phyloP scores from a whole-genome alignment of 2,329 filamentous ascomycete genomes.

The Leptographium wingfieldii region DNA sequence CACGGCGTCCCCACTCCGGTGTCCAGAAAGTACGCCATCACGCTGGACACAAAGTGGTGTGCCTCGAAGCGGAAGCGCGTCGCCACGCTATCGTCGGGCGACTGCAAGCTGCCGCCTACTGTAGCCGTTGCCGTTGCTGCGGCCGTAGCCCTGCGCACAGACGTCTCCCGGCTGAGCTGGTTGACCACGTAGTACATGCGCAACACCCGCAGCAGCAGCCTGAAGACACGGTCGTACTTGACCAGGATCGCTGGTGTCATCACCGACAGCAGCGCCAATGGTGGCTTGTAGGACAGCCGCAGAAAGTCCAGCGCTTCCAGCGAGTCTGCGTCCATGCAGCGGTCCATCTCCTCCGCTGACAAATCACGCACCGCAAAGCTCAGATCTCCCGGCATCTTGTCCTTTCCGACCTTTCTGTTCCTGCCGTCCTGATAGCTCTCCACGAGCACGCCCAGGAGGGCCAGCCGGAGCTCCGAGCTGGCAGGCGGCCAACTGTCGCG shows the following conservation, averaged over 20 bases:
- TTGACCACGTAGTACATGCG: slow-evolving; percentile 68
- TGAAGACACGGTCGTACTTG: slow-evolving; percentile 81
- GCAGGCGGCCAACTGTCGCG: slow-evolving; percentile 84
- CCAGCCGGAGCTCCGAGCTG: slow-evolving; percentile 81
- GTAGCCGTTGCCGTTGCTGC: slow-evolving; percentile 14
- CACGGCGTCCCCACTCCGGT: slow-evolving; percentile 63
- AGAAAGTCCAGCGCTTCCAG: slow-evolving; percentile 90
- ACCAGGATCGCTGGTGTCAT: slow-evolving; percentile 58
- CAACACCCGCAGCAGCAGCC: slow-evolving; percentile 60
- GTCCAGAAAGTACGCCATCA: slow-evolving; percentile 71
- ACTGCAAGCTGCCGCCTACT: slow-evolving; percentile 1
- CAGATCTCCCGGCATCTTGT: slow-evolving; percentile 51
- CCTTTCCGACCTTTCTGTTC: slow-evolving; percentile 10
- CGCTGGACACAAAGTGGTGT: slow-evolving; percentile 61
- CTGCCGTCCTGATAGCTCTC: slow-evolving; percentile 49
- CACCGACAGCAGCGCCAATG: slow-evolving; percentile 56
- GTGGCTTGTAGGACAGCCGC: slow-evolving; percentile 70
- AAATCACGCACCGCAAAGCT: slow-evolving; percentile 81
- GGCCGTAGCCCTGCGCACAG: not conserved
- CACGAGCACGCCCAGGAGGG: slow-evolving; percentile 70
- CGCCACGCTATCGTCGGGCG: slow-evolving; percentile 14
- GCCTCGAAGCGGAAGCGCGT: slow-evolving; percentile 60
- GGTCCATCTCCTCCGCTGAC: slow-evolving; percentile 63
- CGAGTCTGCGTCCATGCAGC: slow-evolving; percentile 69
- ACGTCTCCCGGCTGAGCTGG: slow-evolving; percentile 44